Conservation (phyloP, 495 filamentous ascomycete species). For the Daldinia caldariorum region DNA sequence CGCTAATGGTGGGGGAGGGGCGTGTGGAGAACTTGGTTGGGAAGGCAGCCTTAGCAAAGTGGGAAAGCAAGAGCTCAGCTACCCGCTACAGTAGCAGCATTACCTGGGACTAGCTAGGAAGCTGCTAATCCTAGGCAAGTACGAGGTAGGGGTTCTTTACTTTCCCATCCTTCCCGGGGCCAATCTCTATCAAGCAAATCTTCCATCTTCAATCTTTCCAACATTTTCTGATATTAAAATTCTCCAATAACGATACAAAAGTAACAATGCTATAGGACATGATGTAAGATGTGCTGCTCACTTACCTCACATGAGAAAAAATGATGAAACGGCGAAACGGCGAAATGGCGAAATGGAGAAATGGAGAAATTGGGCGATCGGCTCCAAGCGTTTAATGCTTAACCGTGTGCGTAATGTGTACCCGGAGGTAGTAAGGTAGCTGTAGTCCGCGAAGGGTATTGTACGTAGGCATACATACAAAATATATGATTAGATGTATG, state of each 20-base stretch:
- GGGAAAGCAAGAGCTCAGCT: slow-evolving; percentile 26
- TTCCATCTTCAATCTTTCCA: neutral
- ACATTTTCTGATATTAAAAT: neutral
- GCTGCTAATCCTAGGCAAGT: slow-evolving; percentile 13
- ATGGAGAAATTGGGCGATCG: too few species aligned
- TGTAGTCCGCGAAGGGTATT: too few species aligned
- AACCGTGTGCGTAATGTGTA: too few species aligned
- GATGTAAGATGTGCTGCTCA: neutral
- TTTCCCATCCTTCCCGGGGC: neutral
- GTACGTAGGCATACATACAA: neutral
- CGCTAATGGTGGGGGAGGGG: slow-evolving; percentile 45
- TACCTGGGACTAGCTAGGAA: slow-evolving; percentile 10
- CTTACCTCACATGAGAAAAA: slow-evolving; percentile 5
- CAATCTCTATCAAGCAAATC: slow-evolving; percentile 1
- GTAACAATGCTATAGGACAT: neutral
- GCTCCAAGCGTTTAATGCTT: neutral
- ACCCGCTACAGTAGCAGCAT: slow-evolving; percentile 17
- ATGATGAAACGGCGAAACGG: neutral
- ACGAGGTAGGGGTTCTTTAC: slow-evolving; percentile 6
- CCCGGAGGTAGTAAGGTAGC: too few species aligned
- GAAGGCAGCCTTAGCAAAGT: slow-evolving; percentile 35
- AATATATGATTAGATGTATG: slow-evolving; percentile 5
- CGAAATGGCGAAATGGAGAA: neutral
- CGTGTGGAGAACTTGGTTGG: slow-evolving; percentile 34
- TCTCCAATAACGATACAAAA: neutral